phyloP scores from a whole-genome alignment of 306 rosid genomes.

The Rosa lucieae region DNA sequence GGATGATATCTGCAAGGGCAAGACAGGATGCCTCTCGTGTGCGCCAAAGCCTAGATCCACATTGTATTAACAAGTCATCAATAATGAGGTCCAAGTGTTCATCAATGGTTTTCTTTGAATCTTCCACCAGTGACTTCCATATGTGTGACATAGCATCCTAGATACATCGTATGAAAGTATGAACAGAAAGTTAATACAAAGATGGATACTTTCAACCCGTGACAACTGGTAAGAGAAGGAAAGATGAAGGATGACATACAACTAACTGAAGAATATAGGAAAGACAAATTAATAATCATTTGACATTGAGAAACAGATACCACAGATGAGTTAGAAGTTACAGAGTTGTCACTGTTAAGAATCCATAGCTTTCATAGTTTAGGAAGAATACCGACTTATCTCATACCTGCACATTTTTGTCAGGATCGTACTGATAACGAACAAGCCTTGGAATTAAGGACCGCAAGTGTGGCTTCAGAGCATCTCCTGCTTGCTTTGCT shows the following conservation, averaged over 20 bases:
- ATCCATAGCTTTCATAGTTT: slow-evolving; percentile 12
- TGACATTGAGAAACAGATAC: not conserved
- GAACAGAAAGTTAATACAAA: slow-evolving; percentile 27
- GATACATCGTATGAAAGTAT: slow-evolving; percentile 27
- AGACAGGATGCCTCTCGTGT: slow-evolving; percentile 93
- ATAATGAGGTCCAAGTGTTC: slow-evolving; percentile 77
- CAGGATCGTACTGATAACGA: slow-evolving; percentile 98
- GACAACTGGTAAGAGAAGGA: not conserved
- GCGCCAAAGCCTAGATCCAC: slow-evolving; percentile 98
- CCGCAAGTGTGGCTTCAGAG: slow-evolving; percentile 76
- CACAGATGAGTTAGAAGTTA: not conserved
- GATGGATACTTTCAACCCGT: not conserved
- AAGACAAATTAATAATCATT: not conserved
- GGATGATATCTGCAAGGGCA: slow-evolving; percentile 89
- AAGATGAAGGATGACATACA: not conserved
- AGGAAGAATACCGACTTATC: slow-evolving; percentile 6
- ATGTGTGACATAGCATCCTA: slow-evolving; percentile 98
- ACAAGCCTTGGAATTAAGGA: slow-evolving; percentile 87
- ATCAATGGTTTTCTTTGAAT: slow-evolving; percentile 90
- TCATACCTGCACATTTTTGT: slow-evolving; percentile 92
- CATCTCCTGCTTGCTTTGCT: slow-evolving; percentile 96
- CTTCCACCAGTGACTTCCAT: slow-evolving; percentile 95
- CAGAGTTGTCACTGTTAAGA: not conserved
- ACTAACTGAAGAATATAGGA: not conserved
- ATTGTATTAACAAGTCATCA: slow-evolving; percentile 77